A percentile compares a stretch with the other conserved stretches of the same genome.
phyloP scores from a whole-genome alignment of 176 grass and related monocot species.

The Dendrocalamus sinicus region DNA sequence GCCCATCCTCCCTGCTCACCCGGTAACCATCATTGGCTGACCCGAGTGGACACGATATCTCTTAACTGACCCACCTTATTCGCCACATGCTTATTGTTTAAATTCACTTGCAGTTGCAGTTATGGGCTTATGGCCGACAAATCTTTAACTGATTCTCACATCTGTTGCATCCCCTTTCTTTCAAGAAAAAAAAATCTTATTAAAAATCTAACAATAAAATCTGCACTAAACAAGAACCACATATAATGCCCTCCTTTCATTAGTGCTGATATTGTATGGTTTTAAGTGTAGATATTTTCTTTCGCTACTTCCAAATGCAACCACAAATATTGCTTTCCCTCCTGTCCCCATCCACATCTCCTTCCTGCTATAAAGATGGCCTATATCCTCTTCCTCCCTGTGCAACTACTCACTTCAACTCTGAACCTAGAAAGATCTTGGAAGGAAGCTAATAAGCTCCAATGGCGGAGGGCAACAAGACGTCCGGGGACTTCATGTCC shows the following conservation, averaged over 20 bases:
- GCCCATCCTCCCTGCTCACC: background rate
- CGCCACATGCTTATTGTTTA: background rate
- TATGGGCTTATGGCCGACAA: conserved; percentile 1
- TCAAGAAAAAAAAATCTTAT: background rate
- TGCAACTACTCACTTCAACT: background rate
- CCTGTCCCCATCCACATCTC: background rate
- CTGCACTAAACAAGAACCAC: conserved; percentile 1
- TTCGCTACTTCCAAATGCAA: background rate
- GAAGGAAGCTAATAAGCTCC: background rate
- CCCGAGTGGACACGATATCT: background rate
- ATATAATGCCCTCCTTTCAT: background rate
- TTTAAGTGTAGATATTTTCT: conserved; percentile 31
- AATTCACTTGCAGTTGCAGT: conserved; percentile 26
- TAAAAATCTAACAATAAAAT: background rate
- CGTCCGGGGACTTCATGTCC: conserved; percentile 58
- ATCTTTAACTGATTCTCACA: conserved; percentile 7
- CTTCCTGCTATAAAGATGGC: conserved; percentile 32
- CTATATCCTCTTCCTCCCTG: background rate
- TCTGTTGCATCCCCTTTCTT: background rate
- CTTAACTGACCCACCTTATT: background rate
- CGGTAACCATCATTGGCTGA: background rate
- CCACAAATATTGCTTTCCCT: conserved; percentile 33
- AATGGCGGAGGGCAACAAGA: conserved; percentile 35
- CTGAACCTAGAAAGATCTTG: background rate
- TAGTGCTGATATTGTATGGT: background rate